Base-by-base conservation (phyloP, 2,329 filamentous ascomycete species). In the Verticillium isaacii region DNA sequence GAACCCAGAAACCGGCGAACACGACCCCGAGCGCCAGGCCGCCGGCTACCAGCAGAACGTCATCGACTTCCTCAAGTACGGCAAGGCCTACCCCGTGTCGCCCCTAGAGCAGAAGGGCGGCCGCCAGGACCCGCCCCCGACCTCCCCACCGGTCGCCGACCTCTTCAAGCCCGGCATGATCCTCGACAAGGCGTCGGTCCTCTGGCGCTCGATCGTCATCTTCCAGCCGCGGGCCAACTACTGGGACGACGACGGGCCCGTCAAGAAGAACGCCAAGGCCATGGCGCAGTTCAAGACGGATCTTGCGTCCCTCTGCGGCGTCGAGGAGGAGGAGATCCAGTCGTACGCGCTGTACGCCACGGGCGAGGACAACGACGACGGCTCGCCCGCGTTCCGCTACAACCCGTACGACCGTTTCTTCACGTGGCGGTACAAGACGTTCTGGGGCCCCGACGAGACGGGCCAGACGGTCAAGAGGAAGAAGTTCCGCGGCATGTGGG, bases 81-180 rank as follows among this genome's bases (percentile, higher is more conserved):
- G 32, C 29, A n/a, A 34, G 15, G 54, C 54, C 12, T 32, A 56
- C 29, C 54, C 45, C 45, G 45, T 52, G 9, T 52, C 45, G 9
- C 45, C 45, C 19, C 45, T 52, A 9, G 45, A 9, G 2, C 45
- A 52, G 12, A 52, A 52, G 12, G 45, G 45, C 19, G 45, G 45
- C 7, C 45, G 45, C 45, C 25, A 56, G 14, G 15, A 57, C n/a
- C 56, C 56, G 12, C 19, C 39, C 7, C 39, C 25, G 2, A n/a
- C n/a, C 17, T 52, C 37, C 9, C 23, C 29, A 4, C 25, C 39
- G 3, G 8, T 68, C 66, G 17, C 70, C 61, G 19, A 68, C 68
- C 37, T 77, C 73, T 37, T 77, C 77, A 5, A 73, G 69, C 23
- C 79, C 75, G 50, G 72, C 72, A 19, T 69, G 62, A 4, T 64